Evolutionary conservation across 129 eudicot species (phyloP).

Genomic region (Apium graveolens): DNA sequence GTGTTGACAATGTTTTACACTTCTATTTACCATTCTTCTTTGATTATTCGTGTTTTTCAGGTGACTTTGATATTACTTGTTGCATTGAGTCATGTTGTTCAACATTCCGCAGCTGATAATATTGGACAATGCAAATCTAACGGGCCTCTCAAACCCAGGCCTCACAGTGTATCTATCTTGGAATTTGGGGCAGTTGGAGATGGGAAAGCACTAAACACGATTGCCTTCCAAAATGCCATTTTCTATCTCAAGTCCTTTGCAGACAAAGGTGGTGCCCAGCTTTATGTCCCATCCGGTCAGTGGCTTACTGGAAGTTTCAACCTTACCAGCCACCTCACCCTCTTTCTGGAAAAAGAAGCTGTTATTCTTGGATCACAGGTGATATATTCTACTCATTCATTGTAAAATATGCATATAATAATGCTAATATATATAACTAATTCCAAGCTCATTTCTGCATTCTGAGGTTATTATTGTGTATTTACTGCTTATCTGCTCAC

Average conservation of each 20-base stretch:
- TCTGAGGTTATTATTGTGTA: neutral
- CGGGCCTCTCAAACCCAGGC: constrained; percentile 47
- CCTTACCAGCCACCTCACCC: constrained; percentile 84
- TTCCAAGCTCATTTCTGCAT: neutral
- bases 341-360: constrained; percentile 74
- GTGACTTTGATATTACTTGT: constrained; percentile 52
- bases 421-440: neutral
- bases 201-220: constrained; percentile 61
- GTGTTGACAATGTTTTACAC: constrained; percentile 11
- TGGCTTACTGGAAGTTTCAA: constrained; percentile 81
- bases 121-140: constrained; percentile 12
- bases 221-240: constrained; percentile 84
- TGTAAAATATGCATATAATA: neutral
- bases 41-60: constrained; percentile 26
- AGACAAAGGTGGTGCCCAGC: constrained; percentile 85
- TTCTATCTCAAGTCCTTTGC: constrained; percentile 76
- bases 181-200: constrained; percentile 90
- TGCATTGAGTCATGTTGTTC: constrained; percentile 32
- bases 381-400: neutral
- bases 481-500: neutral
- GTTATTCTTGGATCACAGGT: constrained; percentile 71
- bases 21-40: constrained; percentile 4
- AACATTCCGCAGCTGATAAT: constrained; percentile 1
- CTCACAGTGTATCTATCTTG: constrained; percentile 71
- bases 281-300: constrained; percentile 67